Base-by-base conservation (phyloP, 495 filamentous ascomycete species). In the Aspergillus hancockii region DNA sequence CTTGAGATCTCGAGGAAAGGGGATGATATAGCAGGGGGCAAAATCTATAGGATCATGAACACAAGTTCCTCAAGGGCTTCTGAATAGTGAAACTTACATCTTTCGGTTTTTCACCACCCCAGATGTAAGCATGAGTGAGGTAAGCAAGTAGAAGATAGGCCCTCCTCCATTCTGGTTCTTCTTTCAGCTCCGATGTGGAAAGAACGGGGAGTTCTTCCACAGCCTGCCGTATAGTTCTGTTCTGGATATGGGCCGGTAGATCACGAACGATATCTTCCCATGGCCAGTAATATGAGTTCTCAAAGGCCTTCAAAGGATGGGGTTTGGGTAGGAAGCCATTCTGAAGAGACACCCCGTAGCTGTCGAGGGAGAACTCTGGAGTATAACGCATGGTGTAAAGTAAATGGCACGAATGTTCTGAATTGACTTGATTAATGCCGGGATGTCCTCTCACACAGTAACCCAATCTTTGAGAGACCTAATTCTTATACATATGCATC, bases 91-190 rank as follows among this genome's bases (percentile, higher is more conserved):
- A 9, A 50, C 80, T 55, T 75, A 90, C 89, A 55, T 92, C 88
- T 68, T 81, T 80, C 23, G 95, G 93, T 61, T 75, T 84, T 58
- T 94, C 86, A 71, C 91, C 92, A 66, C 92, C 90, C 94, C 94
- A 98, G 67, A 97, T 89, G 72, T 97, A 98, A 55, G 87, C 89
- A 75, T 98, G 93, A 13, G 90, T 81, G 64, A 98, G 85, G 74
- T 95, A 95, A 21, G 85, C 89, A 54, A 98, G 84, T 31, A 96
- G 74, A 57, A 85, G 82, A 73, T 96, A 97, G 57, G 92, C 93
- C 68, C 93, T 84, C 65, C 91, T 84, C 93, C 92, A 96, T 83
- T 98, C 91, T 58, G 87, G 81, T 70, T 92, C 90, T 51, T 85
- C 80, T 70, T 84, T 80, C 63, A 98, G 81, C 70, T 82, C 79